Evolutionary conservation across 2,329 filamentous ascomycete species (phyloP), one percentile per base, ranked within the genome.

Genomic region (Teratosphaeria viscida): DNA sequence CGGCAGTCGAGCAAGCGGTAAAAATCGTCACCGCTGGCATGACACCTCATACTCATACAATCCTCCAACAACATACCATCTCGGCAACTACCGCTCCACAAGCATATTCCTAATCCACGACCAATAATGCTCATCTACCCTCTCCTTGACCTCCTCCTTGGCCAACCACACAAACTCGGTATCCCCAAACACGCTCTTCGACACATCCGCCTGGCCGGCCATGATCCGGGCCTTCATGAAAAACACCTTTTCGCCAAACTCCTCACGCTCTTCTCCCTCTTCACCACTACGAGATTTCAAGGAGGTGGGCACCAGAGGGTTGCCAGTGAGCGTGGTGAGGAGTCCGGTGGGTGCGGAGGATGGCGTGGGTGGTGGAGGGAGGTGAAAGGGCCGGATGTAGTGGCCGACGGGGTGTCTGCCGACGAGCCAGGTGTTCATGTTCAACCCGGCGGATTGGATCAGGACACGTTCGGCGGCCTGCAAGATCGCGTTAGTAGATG

Each of bases 401-500:
- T 96, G 88, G 29, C 92, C 92, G 60, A 96, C 83, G 11, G 94
- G 94, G 60, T 88, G 88, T 68, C 91, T 91, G 62, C 91, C 92
- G 57, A 99, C 89, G 67, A 97, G 84, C 92, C 94, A 99, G 59
- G 91, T 96, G 79, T 97, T 97, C 92, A 99, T 97, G 81, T 99
- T 95, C 62, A 89, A 77, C 60, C 94, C 94, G 10, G 87, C 91
- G 3, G 90, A 80, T 68, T 89, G 81, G 57, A 86, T 80, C 27
- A 97, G 80, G 58, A 91, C 85, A 61, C 91, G 84, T 71, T 90
- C 84, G 43, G 92, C 91, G 53, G 89, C 86, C 94, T 99, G 67
- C 8, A 32, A 55, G 5, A 10, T 26, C 8, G 14, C 26, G 37
- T 49, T 52, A 43, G 35, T 16, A 29, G 14, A n/a, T 6, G 19